A percentile compares a stretch with the other conserved stretches of the same genome.
phyloP scores from a whole-genome alignment of 441 rosid species.

The Macaranga tanarius region DNA sequence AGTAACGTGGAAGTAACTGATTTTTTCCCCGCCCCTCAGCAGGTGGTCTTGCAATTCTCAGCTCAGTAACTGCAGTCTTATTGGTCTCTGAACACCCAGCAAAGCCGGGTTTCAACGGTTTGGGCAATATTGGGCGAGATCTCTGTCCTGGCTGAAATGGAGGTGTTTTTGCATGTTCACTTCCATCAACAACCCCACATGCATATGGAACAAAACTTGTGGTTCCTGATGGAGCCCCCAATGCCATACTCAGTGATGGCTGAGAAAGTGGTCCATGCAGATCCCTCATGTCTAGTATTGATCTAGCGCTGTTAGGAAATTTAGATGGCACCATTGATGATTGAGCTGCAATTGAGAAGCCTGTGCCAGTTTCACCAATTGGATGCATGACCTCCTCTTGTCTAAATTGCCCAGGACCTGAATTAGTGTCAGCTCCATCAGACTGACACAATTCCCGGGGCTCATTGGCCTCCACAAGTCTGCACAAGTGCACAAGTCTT shows the following conservation, averaged over 20 bases:
- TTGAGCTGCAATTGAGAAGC: slow-evolving; percentile 35
- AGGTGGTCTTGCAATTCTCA: slow-evolving; percentile 77
- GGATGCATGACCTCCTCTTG: slow-evolving; percentile 44
- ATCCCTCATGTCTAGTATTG: slow-evolving; percentile 51
- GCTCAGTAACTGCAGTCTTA: slow-evolving; percentile 40
- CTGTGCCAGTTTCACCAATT: slow-evolving; percentile 36
- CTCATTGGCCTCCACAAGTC: slow-evolving; percentile 48
- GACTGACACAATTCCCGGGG: slow-evolving; percentile 41
- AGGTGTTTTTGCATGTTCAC: slow-evolving; percentile 41
- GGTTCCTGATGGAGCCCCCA: slow-evolving; percentile 47
- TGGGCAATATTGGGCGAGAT: slow-evolving; percentile 60
- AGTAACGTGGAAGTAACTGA: slow-evolving; percentile 89
- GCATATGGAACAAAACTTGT: slow-evolving; percentile 43
- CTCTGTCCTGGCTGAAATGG: slow-evolving; percentile 50
- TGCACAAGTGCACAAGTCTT: slow-evolving; percentile 45
- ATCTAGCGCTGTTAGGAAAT: slow-evolving; percentile 36
- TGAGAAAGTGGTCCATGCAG: slow-evolving; percentile 51
- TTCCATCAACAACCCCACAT: slow-evolving; percentile 44
- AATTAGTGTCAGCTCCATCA: slow-evolving; percentile 39
- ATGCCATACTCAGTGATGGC: slow-evolving; percentile 58
- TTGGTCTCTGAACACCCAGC: slow-evolving; percentile 39
- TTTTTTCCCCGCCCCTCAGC: slow-evolving; percentile 86
- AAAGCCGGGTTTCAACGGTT: slow-evolving; percentile 46
- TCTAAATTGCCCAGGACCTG: slow-evolving; percentile 37
- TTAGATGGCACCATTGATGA: slow-evolving; percentile 35